Evolutionary conservation across 306 rosid species (phyloP).

Genomic region (Comarum palustre): DNA sequence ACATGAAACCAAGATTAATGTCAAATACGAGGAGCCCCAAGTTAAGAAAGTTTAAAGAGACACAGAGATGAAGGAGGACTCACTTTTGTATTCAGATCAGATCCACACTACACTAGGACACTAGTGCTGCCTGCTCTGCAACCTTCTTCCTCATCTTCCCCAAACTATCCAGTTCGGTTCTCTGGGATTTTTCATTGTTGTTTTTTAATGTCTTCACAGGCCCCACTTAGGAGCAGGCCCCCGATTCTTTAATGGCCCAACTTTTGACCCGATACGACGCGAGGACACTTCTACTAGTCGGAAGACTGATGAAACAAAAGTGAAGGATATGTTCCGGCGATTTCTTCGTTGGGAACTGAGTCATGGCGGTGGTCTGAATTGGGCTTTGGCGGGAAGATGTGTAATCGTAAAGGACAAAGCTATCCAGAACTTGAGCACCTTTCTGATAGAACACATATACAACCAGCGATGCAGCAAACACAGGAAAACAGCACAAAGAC

Average conservation of each 20-base stretch:
- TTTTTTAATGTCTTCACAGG: too few relatives aligned
- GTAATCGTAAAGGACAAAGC: conserved; percentile 35
- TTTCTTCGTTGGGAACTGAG: conserved; percentile 8
- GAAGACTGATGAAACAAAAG: too few relatives aligned
- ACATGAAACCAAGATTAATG: not conserved
- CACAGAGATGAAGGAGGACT: not conserved
- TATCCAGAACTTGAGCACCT: conserved; percentile 33
- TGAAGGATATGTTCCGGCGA: not conserved
- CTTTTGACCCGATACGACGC: too few relatives aligned
- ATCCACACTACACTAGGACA: not conserved
- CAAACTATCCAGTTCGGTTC: not conserved
- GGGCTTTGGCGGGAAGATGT: conserved; percentile 48
- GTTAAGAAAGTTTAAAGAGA: not conserved
- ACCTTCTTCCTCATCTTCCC: not conserved
- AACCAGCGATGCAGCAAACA: too few relatives aligned
- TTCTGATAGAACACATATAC: too few relatives aligned
- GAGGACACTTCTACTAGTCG: too few relatives aligned
- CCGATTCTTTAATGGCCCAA: too few relatives aligned
- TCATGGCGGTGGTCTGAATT: conserved; percentile 27
- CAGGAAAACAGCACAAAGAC: too few relatives aligned
- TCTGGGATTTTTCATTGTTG: not conserved
- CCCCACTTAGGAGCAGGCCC: too few relatives aligned
- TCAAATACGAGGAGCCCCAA: not conserved
- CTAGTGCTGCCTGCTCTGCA: not conserved
- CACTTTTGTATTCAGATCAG: not conserved